Conservation (phyloP, 2,329 filamentous ascomycete species). For the Dendrostoma leiphaemia region DNA sequence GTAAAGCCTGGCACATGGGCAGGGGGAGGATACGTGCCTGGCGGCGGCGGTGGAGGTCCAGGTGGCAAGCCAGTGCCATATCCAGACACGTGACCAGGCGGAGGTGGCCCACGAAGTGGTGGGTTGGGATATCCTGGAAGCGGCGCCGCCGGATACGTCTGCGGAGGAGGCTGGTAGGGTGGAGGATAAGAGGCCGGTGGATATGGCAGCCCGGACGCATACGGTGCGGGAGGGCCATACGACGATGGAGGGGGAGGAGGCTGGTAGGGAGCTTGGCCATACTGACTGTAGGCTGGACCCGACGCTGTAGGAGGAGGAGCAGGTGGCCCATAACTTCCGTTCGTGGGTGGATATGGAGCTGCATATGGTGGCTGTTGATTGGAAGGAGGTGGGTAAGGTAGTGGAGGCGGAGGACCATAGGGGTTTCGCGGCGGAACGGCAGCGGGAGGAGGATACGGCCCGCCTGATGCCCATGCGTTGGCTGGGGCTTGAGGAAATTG, state of each 20-base stretch:
- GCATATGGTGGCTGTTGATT: slow-evolving; percentile 16
- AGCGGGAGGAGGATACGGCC: slow-evolving; percentile 21
- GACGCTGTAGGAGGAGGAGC: slow-evolving; percentile 3
- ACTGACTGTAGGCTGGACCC: slow-evolving; percentile 13
- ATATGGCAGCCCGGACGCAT: slow-evolving; percentile 8
- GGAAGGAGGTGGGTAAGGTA: slow-evolving; percentile 16
- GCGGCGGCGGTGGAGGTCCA: slow-evolving; percentile 9
- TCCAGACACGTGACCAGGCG: slow-evolving; percentile 1
- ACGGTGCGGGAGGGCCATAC: slow-evolving; percentile 10
- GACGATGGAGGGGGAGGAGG: slow-evolving; percentile 17
- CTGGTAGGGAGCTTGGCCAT: slow-evolving; percentile 9
- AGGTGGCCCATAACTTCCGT: slow-evolving; percentile 13
- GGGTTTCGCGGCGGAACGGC: slow-evolving; percentile 20
- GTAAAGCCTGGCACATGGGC: slow-evolving; percentile 5
- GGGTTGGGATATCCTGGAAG: slow-evolving; percentile 5
- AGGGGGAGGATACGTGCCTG: slow-evolving; percentile 5
- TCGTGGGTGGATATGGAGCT: slow-evolving; percentile 18
- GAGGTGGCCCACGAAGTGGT: slow-evolving; percentile 9
- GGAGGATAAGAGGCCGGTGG: slow-evolving; percentile 9
- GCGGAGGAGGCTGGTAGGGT: slow-evolving; percentile 7
- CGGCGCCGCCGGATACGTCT: slow-evolving; percentile 9
- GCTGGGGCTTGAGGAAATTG: slow-evolving; percentile 20
- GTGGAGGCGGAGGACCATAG: slow-evolving; percentile 16
- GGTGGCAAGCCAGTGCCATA: slow-evolving; percentile 2
- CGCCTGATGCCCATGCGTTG: slow-evolving; percentile 20